Percentiles rank a stretch among this genome's conserved stretches.
Evolutionary conservation across 2,329 filamentous ascomycete genomes (phyloP).

Genomic region (Xylaria sp.): DNA sequence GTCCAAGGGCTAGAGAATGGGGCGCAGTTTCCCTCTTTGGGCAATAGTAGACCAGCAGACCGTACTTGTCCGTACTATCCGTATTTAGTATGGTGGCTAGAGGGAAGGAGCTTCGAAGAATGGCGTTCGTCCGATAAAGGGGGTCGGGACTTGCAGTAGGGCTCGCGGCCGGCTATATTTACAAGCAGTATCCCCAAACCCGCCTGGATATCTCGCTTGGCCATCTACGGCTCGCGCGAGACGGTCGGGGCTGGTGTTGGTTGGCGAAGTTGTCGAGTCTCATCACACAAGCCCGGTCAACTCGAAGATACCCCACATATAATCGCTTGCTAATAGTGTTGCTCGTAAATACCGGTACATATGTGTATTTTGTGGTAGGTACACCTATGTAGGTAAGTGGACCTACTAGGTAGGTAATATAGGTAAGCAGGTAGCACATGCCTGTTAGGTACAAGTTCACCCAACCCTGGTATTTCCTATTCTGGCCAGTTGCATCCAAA

Average conservation of each 20-base stretch:
- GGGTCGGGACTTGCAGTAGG: background rate
- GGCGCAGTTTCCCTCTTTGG: background rate
- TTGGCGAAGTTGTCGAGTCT: background rate
- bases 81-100: conserved; percentile 3
- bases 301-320: too few species aligned
- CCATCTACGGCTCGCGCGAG: too few species aligned
- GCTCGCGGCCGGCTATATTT: background rate
- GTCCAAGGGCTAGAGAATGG: background rate
- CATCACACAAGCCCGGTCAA: background rate
- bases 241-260: background rate
- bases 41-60: background rate
- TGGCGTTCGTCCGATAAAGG: background rate
- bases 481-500: conserved; percentile 36
- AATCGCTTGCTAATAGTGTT: too few species aligned
- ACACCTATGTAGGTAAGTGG: too few species aligned
- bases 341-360: too few species aligned
- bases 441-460: conserved; percentile 18
- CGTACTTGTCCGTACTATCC: background rate
- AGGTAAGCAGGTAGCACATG: background rate
- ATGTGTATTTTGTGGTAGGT: too few species aligned
- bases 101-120: background rate
- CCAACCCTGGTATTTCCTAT: conserved; percentile 32
- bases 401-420: background rate
- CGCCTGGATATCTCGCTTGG: background rate
- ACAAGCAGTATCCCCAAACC: background rate